phyloP scores from a whole-genome alignment of 108 stramenopile species.

The Mayamaea pseudoterrestris region DNA sequence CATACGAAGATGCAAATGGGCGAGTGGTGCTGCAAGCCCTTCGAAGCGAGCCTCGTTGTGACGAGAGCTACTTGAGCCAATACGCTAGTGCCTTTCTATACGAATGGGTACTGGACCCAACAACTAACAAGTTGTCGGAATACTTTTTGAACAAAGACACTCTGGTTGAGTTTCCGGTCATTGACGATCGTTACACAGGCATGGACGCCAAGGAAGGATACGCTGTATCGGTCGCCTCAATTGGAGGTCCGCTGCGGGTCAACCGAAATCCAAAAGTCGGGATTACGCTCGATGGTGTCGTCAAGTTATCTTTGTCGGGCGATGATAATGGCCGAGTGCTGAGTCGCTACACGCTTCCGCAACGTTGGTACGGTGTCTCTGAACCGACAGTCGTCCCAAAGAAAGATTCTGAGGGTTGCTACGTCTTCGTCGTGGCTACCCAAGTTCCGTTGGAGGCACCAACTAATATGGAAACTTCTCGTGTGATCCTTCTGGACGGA shows the following conservation, averaged over 20 bases:
- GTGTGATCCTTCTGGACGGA: slow-evolving; percentile 21
- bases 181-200: slow-evolving; percentile 16
- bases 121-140: slow-evolving; percentile 7
- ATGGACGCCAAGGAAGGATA: slow-evolving; percentile 1
- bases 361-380: slow-evolving; percentile 13
- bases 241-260: slow-evolving; percentile 20
- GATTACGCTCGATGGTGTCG: slow-evolving; percentile 17
- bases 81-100: slow-evolving; percentile 22
- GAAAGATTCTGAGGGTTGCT: slow-evolving; percentile 1
- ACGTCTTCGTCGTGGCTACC: slow-evolving; percentile 2
- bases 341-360: slow-evolving; percentile 8
- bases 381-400: slow-evolving; percentile 31
- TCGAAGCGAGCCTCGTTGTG: slow-evolving; percentile 6
- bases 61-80: slow-evolving; percentile 11
- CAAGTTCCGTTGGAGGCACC: not conserved
- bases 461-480: slow-evolving; percentile 4
- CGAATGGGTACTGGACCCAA: slow-evolving; percentile 19
- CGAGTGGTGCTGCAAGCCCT: slow-evolving; percentile 23
- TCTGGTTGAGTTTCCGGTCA: slow-evolving; percentile 25
- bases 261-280: slow-evolving; percentile 13
- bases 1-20: slow-evolving; percentile 20
- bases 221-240: slow-evolving; percentile 1
- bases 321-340: slow-evolving; percentile 17
- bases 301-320: slow-evolving; percentile 19
- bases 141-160: slow-evolving; percentile 12